Evolutionary conservation across 768 basidiomycete genomes (phyloP).

Genomic region (Naganishia onofrii): DNA sequence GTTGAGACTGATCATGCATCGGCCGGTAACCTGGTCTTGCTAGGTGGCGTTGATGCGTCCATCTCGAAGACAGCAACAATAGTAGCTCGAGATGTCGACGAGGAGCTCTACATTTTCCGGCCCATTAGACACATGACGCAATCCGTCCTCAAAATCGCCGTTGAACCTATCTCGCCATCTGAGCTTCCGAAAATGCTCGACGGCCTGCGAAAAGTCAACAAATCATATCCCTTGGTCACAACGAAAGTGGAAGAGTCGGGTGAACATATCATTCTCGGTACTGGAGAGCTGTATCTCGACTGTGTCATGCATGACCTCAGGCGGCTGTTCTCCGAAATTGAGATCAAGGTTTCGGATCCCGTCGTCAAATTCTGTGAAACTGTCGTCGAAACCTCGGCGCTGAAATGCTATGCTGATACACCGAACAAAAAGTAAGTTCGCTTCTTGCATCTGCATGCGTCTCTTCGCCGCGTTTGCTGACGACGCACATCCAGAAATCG

Average conservation of each 20-base stretch:
- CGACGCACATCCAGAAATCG: constrained; percentile 67
- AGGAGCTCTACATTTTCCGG: constrained; percentile 88
- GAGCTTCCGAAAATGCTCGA: constrained; percentile 99
- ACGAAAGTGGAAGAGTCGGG: constrained; percentile 99
- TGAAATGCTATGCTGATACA: constrained; percentile 98
- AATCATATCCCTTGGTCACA: constrained; percentile 87
- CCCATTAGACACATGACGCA: constrained; percentile 96
- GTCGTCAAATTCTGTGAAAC: constrained; percentile 98
- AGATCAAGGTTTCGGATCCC: constrained; percentile 99
- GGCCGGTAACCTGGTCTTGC: constrained; percentile 87
- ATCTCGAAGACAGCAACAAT: constrained; percentile 91
- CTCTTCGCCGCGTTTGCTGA: constrained; percentile 51
- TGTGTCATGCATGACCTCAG: constrained; percentile 95
- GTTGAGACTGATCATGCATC: constrained; percentile 82
- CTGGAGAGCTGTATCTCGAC: constrained; percentile 94
- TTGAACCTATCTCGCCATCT: constrained; percentile 95
- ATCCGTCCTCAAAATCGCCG: constrained; percentile 94
- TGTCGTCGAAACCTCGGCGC: constrained; percentile 90
- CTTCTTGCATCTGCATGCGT: constrained; percentile 59
- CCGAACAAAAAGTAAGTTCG: constrained; percentile 69
- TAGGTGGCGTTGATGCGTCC: constrained; percentile 88
- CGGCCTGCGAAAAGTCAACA: constrained; percentile 93
- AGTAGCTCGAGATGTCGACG: constrained; percentile 63
- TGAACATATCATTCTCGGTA: constrained; percentile 94
- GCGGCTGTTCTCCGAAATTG: constrained; percentile 89